These are phyloP conservation scores for Coniochaeta sp. DNA, from an alignment of 2,329 filamentous ascomycete genomes.

Conservation along the genomic window DNA sequence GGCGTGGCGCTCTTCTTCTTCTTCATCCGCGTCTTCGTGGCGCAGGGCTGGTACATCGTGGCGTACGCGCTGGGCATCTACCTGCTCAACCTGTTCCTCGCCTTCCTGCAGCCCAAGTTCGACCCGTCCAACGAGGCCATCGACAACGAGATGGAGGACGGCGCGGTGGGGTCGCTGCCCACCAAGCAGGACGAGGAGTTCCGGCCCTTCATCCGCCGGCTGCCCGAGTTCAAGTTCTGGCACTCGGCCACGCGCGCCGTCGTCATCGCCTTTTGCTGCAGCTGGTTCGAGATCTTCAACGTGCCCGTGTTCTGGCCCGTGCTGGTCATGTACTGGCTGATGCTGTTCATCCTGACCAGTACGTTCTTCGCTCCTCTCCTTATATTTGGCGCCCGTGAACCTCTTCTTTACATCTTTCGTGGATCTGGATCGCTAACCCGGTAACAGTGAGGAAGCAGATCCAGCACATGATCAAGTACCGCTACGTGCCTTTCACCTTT, in stretches of 20 bases:
- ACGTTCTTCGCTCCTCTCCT: too few species aligned
- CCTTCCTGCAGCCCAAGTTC: slow-evolving; percentile 97
- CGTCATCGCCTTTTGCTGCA: slow-evolving; percentile 75
- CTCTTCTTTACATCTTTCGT: neutral
- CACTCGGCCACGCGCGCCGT: slow-evolving; percentile 88
- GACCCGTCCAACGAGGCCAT: slow-evolving; percentile 87
- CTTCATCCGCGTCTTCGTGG: slow-evolving; percentile 80
- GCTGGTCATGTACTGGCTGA: slow-evolving; percentile 96
- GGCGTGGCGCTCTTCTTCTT: slow-evolving; percentile 69
- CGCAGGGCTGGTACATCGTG: slow-evolving; percentile 99
- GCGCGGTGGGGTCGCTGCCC: slow-evolving; percentile 71
- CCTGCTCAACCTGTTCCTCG: slow-evolving; percentile 97
- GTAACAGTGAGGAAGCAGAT: slow-evolving; percentile 90
- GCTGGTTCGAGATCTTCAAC: slow-evolving; percentile 91
- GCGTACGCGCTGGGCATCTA: slow-evolving; percentile 98
- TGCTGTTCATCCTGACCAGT: slow-evolving; percentile 94
- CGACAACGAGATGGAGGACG: slow-evolving; percentile 95
- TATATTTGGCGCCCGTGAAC: too few species aligned
- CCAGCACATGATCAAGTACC: slow-evolving; percentile 99
- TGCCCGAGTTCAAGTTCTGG: slow-evolving; percentile 99
- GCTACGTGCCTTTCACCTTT: slow-evolving; percentile 89
- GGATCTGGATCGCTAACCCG: slow-evolving; percentile 10
- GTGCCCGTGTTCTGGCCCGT: slow-evolving; percentile 99
- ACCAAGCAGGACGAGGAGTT: slow-evolving; percentile 98
- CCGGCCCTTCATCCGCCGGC: slow-evolving; percentile 87